These are phyloP conservation scores for Nannochloropsis salina DNA, from an alignment of 108 stramenopile genomes.

Conservation along the genomic window DNA sequence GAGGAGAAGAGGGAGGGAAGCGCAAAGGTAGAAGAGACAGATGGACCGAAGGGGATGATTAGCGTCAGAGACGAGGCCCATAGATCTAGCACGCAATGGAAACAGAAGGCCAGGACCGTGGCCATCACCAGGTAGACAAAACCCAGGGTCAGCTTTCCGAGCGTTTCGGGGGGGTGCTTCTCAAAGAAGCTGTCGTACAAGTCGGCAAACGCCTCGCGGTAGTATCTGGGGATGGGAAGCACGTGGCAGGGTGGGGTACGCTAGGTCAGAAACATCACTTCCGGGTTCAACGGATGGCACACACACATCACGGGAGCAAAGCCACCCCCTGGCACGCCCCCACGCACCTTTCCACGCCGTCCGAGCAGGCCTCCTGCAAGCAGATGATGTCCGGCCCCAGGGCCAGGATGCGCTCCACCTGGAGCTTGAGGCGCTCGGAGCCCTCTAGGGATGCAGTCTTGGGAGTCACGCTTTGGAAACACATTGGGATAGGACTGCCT, in stretches of 20 bases:
- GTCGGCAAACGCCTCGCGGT: background rate
- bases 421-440: background rate
- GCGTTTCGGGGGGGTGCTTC: background rate
- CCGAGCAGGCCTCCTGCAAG: slow-evolving; percentile 19
- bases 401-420: background rate
- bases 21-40: background rate
- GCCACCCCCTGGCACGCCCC: too few relatives aligned
- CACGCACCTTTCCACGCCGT: background rate
- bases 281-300: too few relatives aligned
- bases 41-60: too few relatives aligned
- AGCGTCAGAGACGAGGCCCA: background rate
- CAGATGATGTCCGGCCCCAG: background rate
- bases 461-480: background rate
- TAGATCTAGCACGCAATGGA: background rate
- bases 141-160: background rate
- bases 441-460: background rate
- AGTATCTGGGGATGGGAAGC: background rate
- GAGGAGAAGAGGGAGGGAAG: background rate
- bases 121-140: background rate
- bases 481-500: background rate
- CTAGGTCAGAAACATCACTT: background rate
- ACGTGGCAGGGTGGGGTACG: background rate
- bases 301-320: too few relatives aligned
- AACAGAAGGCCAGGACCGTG: background rate
- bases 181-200: background rate